A percentile compares a stretch with the other conserved stretches of the same genome.
These are phyloP conservation scores for Pseudisothecium myosuroides DNA, from an alignment of 225 moss, liverwort and hornwort species.

Conservation along the genomic window DNA sequence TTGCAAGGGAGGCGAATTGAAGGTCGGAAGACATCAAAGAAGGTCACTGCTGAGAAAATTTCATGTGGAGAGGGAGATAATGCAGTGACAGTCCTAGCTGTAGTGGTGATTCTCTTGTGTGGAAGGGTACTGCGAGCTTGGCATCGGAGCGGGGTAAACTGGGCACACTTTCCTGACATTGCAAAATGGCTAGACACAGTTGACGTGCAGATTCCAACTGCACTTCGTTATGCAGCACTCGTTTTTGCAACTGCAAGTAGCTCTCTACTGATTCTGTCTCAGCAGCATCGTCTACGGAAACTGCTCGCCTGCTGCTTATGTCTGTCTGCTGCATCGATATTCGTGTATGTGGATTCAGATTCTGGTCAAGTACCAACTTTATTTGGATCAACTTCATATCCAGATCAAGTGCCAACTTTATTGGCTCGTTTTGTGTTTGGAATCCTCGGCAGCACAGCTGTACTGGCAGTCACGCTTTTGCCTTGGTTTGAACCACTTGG, in stretches of 20 bases:
- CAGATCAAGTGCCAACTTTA: constrained; percentile 29
- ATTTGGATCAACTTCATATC: constrained; percentile 7
- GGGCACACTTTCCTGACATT: constrained; percentile 69
- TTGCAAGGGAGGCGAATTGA: background rate
- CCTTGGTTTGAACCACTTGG: constrained; percentile 61
- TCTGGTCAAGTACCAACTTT: constrained; percentile 32
- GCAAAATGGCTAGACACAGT: constrained; percentile 56
- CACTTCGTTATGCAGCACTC: constrained; percentile 28
- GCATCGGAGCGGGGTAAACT: constrained; percentile 86
- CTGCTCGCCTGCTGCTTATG: constrained; percentile 26
- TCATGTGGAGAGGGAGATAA: background rate
- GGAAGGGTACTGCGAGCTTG: constrained; percentile 67
- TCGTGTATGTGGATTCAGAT: constrained; percentile 35
- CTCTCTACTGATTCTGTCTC: constrained; percentile 29
- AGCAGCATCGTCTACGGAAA: constrained; percentile 22
- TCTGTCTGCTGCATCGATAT: constrained; percentile 37
- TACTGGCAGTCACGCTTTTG: constrained; percentile 20
- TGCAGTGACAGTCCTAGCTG: constrained; percentile 3
- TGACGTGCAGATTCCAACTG: constrained; percentile 13
- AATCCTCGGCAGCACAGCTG: constrained; percentile 37
- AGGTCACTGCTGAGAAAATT: background rate
- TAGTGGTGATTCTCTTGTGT: constrained; percentile 34
- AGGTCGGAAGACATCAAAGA: background rate
- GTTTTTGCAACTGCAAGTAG: constrained; percentile 26
- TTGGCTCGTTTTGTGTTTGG: constrained; percentile 48